Conservation (phyloP, 306 rosid genomes). For the Cucumis cinereus region DNA sequence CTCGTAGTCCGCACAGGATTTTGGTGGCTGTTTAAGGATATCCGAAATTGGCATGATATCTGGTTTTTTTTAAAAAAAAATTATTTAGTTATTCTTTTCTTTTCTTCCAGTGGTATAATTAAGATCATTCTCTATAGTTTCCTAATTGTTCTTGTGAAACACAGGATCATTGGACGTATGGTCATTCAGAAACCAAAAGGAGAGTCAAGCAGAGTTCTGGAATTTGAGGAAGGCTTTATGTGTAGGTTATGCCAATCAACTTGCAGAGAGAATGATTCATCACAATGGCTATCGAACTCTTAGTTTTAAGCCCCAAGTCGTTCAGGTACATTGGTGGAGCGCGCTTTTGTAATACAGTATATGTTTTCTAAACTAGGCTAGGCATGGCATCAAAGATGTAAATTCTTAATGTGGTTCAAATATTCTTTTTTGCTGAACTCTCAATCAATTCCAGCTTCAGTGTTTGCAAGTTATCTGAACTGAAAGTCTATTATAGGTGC, state of each 20-base stretch:
- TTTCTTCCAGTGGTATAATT: not conserved
- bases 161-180: slow-evolving; percentile 56
- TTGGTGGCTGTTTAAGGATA: not conserved
- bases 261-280: slow-evolving; percentile 88
- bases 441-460: not conserved
- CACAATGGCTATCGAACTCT: slow-evolving; percentile 95
- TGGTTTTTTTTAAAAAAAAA: not conserved
- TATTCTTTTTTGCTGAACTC: slow-evolving; percentile 9
- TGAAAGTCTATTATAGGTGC: slow-evolving; percentile 42
- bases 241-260: slow-evolving; percentile 87
- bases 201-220: slow-evolving; percentile 34
- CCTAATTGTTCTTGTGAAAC: slow-evolving; percentile 9
- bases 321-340: slow-evolving; percentile 49
- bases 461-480: not conserved
- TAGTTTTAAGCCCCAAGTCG: slow-evolving; percentile 77
- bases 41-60: not conserved
- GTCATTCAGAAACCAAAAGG: slow-evolving; percentile 33
- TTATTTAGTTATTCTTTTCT: not conserved
- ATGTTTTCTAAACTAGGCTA: not conserved
- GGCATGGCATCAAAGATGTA: not conserved
- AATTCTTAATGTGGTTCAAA: not conserved
- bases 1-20: not conserved
- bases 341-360: not conserved
- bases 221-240: slow-evolving; percentile 84
- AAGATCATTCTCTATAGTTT: not conserved